Percentiles rank a stretch among this genome's conserved stretches.
Evolutionary conservation across 2,329 filamentous ascomycete genomes (phyloP).

Genomic region (Teratosphaeria viscida): DNA sequence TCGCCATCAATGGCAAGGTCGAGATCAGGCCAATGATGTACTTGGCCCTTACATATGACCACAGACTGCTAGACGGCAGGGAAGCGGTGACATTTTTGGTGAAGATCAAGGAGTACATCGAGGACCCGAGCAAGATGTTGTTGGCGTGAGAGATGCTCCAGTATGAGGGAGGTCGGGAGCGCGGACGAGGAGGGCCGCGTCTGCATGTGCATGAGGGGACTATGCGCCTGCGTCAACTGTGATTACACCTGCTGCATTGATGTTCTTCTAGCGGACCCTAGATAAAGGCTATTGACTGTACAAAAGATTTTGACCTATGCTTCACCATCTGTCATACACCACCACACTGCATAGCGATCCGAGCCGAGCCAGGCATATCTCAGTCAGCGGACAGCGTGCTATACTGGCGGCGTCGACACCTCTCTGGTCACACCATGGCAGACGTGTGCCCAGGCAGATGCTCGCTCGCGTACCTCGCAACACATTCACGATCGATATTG

Average conservation of each 20-base stretch:
- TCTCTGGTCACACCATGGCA: background rate
- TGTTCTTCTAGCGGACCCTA: constrained; percentile 1
- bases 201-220: background rate
- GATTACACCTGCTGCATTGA: background rate
- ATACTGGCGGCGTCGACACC: background rate
- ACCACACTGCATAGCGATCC: background rate
- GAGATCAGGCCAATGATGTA: constrained; percentile 99
- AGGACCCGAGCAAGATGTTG: constrained; percentile 89
- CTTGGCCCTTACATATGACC: constrained; percentile 92
- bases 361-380: background rate
- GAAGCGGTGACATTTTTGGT: constrained; percentile 95
- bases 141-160: constrained; percentile 29
- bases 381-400: background rate
- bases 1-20: constrained; percentile 85
- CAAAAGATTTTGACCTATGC: background rate
- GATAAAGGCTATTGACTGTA: background rate
- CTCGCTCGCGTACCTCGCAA: background rate
- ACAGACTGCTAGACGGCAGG: constrained; percentile 86
- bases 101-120: constrained; percentile 89
- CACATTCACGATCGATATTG: background rate
- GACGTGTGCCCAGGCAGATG: too few relatives aligned
- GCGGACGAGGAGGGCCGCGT: background rate
- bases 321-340: background rate
- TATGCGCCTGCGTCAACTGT: background rate
- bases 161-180: background rate